Base-by-base conservation (phyloP, 768 basidiomycete genomes). In the Tulasnella sp. region DNA sequence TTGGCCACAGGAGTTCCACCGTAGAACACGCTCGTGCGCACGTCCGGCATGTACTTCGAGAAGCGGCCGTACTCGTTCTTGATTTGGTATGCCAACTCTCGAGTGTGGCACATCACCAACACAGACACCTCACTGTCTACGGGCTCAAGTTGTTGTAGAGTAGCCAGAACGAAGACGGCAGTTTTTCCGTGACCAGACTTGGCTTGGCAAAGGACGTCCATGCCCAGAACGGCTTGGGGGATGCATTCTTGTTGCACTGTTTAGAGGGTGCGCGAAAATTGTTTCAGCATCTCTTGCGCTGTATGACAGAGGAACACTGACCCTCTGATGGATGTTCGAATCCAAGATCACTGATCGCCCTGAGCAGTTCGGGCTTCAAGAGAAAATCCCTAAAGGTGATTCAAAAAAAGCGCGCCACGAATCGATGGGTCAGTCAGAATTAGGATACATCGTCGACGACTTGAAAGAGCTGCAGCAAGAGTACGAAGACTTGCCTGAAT, bases 241-340 rank as follows among this genome's bases (percentile, higher is more conserved):
- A 99, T 98, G 73, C 96, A 98, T 77, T 99, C 96, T 77, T 99
- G 96, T 76, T 99, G 96, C 63, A 99, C 96, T 98, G 67, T 5
- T 38, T 38, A 38, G 15, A 62, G 15, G 42, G 24, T 15, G 30
- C 9, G 45, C n/a, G 10, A 45, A 29, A 24, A 12, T 51, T 10
- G n/a, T 27, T 49, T 11, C 10, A 30, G 31, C 52, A 42, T 21
- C 44, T 46, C 42, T 38, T 38, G n/a, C 34, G 34, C 15, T 63
- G 30, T 63, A 46, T 25, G 49, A 49, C 25, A 11, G 49, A 45
- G 2, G 30, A 44, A 52, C 21, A 25, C 42, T 4, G 65, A 96
- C 96, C 96, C 80, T 99, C 96, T 52, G 94, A 98, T 56, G 96
- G 96, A 74, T 99, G 96, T 73, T 99, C 96, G 68, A 99, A 99